Evolutionary conservation across 371 early-diverging fungal species (phyloP), one percentile per base, ranked within the genome.

Genomic region (Blyttiomyces sp.): DNA sequence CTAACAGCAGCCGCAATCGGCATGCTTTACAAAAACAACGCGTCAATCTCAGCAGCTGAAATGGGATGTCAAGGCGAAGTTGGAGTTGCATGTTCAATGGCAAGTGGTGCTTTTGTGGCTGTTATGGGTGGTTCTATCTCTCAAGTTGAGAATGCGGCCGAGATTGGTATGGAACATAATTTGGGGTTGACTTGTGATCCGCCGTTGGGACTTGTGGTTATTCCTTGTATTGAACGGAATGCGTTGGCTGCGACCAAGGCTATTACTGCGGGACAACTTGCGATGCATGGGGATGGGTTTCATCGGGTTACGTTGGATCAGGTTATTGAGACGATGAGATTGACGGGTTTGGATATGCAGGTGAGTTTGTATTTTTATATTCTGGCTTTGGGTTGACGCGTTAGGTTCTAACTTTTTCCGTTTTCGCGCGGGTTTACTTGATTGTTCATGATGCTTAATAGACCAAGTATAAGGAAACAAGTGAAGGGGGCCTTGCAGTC

Each of bases 201-300:
- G 0, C 88, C 93, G 53, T 87, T 84, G 63, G 96, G 96, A 1
- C 74, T 94, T 52, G 96, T 95, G 7, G 91, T 92, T 74, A 94
- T 96, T 53, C 96, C 96, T n/a, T 96, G 96, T 70, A 94, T 96
- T 49, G 96, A 96, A 64, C 83, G 96, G 46, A 96, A 96, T 57
- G 95, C 96, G 0, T 62, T 96, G 23, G 96, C 92, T 1, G 94
- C 95, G 0, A 94, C 94, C 43, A 96, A 96, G 76, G 95, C 96
- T 17, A 88, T 94, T 48, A 90, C 94, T 3, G 94, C 96, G 11
- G 93, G 95, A 1, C 96, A 96, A 70, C 73, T 96, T 59, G 94
- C 95, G 1, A 72, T 96, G 55, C 90, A 93, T 58, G 93, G 93
- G 11, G 93, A 94, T 66, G 95, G 95, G 24, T 70, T 73, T 43